A percentile compares a stretch with the other conserved stretches of the same genome.
These are phyloP conservation scores for Penicillium sp. DNA, from an alignment of 2,329 filamentous ascomycete species.

Conservation along the genomic window DNA sequence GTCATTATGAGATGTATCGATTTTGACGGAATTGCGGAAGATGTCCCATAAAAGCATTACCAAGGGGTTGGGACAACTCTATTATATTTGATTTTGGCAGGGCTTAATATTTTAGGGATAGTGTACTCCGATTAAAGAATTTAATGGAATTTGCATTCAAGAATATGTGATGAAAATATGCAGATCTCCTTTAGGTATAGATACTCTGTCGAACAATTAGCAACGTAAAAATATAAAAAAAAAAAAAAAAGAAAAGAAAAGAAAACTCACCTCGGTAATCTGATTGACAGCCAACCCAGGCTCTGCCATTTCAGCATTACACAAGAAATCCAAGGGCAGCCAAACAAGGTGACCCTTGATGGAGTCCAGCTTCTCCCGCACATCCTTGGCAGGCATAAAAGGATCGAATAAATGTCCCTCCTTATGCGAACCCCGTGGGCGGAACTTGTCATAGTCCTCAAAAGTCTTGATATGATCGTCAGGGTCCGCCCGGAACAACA, in stretches of 20 bases:
- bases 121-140: too few relatives aligned
- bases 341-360: slow-evolving; percentile 88
- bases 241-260: not conserved
- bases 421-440: slow-evolving; percentile 64
- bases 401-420: slow-evolving; percentile 84
- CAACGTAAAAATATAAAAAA: not conserved
- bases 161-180: not conserved
- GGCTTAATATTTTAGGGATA: too few relatives aligned
- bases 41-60: not conserved
- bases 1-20: slow-evolving; percentile 1
- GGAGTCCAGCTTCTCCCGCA: slow-evolving; percentile 71
- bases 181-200: slow-evolving; percentile 27
- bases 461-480: slow-evolving; percentile 88
- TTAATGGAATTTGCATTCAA: not conserved
- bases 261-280: slow-evolving; percentile 74
- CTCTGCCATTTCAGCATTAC: slow-evolving; percentile 85
- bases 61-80: slow-evolving; percentile 2
- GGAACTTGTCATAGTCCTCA: slow-evolving; percentile 80
- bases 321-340: slow-evolving; percentile 89
- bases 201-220: slow-evolving; percentile 31
- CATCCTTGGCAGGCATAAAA: slow-evolving; percentile 69
- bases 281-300: slow-evolving; percentile 80
- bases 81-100: not conserved
- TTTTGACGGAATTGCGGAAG: not conserved
- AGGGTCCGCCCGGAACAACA: slow-evolving; percentile 84